Evolutionary conservation across 805 yeast genomes (phyloP).

Genomic region (Middelhovenomyces tepae): DNA sequence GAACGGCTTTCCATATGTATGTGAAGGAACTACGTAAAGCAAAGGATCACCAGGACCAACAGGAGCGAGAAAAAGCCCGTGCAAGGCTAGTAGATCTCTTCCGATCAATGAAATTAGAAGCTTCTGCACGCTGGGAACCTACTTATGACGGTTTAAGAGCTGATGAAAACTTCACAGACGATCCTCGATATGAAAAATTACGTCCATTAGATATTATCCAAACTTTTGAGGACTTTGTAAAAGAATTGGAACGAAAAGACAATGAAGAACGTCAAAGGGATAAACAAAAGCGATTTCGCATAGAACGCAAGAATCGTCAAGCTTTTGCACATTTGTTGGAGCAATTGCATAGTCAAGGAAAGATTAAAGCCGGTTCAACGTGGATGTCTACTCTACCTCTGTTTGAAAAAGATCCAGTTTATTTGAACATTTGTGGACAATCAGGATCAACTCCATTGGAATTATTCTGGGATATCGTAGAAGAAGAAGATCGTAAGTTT

Average conservation of each 20-base stretch:
- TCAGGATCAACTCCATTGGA: slow-evolving; percentile 73
- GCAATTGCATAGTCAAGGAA: slow-evolving; percentile 26
- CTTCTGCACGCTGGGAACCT: slow-evolving; percentile 32
- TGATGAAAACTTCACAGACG: not conserved
- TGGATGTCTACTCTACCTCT: slow-evolving; percentile 50
- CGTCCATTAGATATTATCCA: slow-evolving; percentile 52
- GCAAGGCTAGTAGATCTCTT: slow-evolving; percentile 17
- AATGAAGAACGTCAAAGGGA: slow-evolving; percentile 20
- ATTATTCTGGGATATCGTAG: slow-evolving; percentile 64
- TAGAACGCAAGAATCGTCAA: slow-evolving; percentile 60
- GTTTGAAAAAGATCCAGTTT: slow-evolving; percentile 48
- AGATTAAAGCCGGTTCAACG: slow-evolving; percentile 41
- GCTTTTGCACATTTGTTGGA: slow-evolving; percentile 42
- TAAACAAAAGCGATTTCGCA: slow-evolving; percentile 37
- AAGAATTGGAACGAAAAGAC: slow-evolving; percentile 23
- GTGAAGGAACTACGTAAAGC: slow-evolving; percentile 30
- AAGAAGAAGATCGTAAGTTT: slow-evolving; percentile 47
- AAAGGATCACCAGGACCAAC: slow-evolving; percentile 22
- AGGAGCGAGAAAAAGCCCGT: slow-evolving; percentile 15
- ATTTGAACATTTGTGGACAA: slow-evolving; percentile 57
- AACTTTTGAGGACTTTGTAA: slow-evolving; percentile 37
- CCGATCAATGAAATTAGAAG: slow-evolving; percentile 12
- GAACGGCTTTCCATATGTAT: slow-evolving; percentile 45
- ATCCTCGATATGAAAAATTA: slow-evolving; percentile 33
- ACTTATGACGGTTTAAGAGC: slow-evolving; percentile 21